Evolutionary conservation across 352 stramenopile genomes (phyloP).

Genomic region (Pythium aristosporum): DNA sequence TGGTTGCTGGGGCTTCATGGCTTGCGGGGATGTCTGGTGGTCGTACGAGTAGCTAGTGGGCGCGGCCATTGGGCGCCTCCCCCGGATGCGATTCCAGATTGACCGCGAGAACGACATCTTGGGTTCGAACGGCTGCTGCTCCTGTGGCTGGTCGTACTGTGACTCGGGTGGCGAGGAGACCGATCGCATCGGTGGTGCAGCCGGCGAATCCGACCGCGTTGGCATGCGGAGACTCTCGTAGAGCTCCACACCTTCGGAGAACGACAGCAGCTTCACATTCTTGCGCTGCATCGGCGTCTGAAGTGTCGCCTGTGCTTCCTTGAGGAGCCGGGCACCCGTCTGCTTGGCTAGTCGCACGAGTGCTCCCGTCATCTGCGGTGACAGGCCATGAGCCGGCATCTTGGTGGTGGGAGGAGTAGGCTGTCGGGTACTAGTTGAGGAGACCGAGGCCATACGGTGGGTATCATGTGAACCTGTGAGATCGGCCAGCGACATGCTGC

Average conservation of each 20-base stretch:
- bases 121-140: too few relatives aligned
- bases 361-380: neutral
- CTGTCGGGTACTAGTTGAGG: too few relatives aligned
- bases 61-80: neutral
- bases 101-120: neutral
- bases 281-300: neutral
- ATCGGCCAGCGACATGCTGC: neutral
- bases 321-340: neutral
- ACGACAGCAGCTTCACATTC: neutral
- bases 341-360: neutral
- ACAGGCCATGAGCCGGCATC: neutral
- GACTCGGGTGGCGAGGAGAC: neutral
- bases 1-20: neutral
- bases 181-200: neutral
- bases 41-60: neutral
- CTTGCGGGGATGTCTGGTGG: neutral
- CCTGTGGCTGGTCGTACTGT: neutral
- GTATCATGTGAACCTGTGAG: neutral
- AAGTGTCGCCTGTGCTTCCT: neutral
- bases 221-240: neutral
- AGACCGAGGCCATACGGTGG: too few relatives aligned
- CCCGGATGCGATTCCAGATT: neutral
- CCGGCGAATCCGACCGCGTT: neutral
- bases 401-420: too few relatives aligned
- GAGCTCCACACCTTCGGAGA: neutral